phyloP scores from a whole-genome alignment of 345 rosid genomes.

The Salix suchowensis region DNA sequence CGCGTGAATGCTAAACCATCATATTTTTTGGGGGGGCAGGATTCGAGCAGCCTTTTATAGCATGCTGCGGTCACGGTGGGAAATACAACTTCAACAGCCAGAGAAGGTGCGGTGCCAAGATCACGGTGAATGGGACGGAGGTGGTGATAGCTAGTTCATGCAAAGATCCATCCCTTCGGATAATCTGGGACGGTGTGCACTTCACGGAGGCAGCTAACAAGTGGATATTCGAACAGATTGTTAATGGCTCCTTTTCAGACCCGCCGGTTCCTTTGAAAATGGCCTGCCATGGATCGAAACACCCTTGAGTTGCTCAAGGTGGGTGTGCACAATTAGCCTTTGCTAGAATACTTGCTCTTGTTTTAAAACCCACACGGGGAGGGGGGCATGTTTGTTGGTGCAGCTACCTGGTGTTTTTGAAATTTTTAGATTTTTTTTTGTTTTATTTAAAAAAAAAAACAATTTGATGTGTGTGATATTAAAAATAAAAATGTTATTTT shows the following conservation, averaged over 20 bases:
- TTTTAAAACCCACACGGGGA: too few relatives aligned
- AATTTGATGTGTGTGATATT: too few relatives aligned
- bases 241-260: slow-evolving; percentile 45
- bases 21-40: slow-evolving; percentile 24
- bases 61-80: slow-evolving; percentile 76
- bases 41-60: slow-evolving; percentile 42
- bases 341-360: too few relatives aligned
- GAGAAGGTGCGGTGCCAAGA: slow-evolving; percentile 46
- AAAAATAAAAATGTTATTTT: too few relatives aligned
- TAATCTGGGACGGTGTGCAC: slow-evolving; percentile 75
- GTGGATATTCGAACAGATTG: slow-evolving; percentile 44
- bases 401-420: too few relatives aligned
- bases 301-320: neutral
- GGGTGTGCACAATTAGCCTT: too few relatives aligned
- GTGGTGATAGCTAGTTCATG: slow-evolving; percentile 44
- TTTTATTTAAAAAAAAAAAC: too few relatives aligned
- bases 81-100: slow-evolving; percentile 52
- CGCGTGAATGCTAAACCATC: neutral
- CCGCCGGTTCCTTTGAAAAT: slow-evolving; percentile 44
- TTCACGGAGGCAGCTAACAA: slow-evolving; percentile 64
- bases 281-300: slow-evolving; percentile 28
- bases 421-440: too few relatives aligned
- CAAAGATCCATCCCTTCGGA: slow-evolving; percentile 37
- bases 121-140: slow-evolving; percentile 40
- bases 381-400: too few relatives aligned